Evolutionary conservation across 352 stramenopile species (phyloP).

Genomic region (Globisporangium okanoganense): DNA sequence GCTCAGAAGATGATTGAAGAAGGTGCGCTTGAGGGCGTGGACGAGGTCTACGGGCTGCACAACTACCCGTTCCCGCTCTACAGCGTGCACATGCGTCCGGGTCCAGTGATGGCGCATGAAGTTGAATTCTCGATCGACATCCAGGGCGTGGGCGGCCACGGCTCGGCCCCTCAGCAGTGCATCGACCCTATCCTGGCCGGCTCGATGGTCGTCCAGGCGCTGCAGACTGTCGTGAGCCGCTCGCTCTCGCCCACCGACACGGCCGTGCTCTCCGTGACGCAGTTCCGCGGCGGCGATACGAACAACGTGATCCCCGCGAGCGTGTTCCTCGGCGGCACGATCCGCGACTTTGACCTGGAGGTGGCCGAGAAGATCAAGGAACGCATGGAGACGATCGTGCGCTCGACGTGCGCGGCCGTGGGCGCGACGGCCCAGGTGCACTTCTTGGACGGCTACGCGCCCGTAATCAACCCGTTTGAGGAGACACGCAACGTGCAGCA

Average conservation of each 20-base stretch:
- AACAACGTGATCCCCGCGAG: slow-evolving; percentile 94
- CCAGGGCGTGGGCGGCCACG: slow-evolving; percentile 91
- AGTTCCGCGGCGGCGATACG: slow-evolving; percentile 89
- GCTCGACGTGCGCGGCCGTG: slow-evolving; percentile 79
- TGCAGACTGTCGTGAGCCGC: slow-evolving; percentile 93
- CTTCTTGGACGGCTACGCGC: slow-evolving; percentile 70
- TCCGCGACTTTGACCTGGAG: slow-evolving; percentile 90
- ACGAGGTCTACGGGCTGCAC: slow-evolving; percentile 94
- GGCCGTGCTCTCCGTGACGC: slow-evolving; percentile 91
- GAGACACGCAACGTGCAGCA: slow-evolving; percentile 79
- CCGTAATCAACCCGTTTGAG: slow-evolving; percentile 74
- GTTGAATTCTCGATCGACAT: slow-evolving; percentile 93
- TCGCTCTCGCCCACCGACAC: slow-evolving; percentile 89
- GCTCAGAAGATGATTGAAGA: slow-evolving; percentile 93
- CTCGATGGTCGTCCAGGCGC: slow-evolving; percentile 85
- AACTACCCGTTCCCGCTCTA: slow-evolving; percentile 88
- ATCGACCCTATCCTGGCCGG: slow-evolving; percentile 92
- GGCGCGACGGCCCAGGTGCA: slow-evolving; percentile 64
- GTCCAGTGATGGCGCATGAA: slow-evolving; percentile 89
- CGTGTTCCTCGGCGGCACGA: slow-evolving; percentile 87
- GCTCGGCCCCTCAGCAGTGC: slow-evolving; percentile 89
- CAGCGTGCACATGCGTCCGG: slow-evolving; percentile 82
- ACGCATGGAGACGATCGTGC: slow-evolving; percentile 81
- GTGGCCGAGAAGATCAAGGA: slow-evolving; percentile 79
- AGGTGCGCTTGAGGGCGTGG: slow-evolving; percentile 79